A percentile compares a stretch with the other conserved stretches of the same genome.
Evolutionary conservation across 257 asterid species (phyloP).

Genomic region (Solanum arcanum): DNA sequence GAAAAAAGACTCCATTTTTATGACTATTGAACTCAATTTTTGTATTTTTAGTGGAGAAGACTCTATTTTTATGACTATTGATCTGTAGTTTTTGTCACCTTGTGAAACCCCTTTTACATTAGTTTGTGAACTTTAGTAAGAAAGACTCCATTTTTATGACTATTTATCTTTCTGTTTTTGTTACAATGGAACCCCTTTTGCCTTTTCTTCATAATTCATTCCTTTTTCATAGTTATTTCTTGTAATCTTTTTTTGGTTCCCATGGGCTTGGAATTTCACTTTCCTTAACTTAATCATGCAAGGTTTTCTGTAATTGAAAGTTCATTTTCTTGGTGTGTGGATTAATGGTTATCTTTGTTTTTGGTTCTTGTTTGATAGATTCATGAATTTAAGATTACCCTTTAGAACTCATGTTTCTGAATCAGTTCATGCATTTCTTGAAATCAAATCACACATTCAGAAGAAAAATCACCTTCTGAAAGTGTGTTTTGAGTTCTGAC

Average conservation of each 20-base stretch:
- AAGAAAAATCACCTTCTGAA: conserved; percentile 32
- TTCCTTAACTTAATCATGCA: conserved; percentile 1
- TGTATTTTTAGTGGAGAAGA: background rate
- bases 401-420: conserved; percentile 45
- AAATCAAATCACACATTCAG: conserved; percentile 72
- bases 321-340: background rate
- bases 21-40: background rate
- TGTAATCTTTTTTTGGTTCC: background rate
- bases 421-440: conserved; percentile 80
- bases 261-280: background rate
- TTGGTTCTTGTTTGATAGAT: background rate
- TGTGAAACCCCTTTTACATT: background rate
- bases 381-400: conserved; percentile 19
- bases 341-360: background rate
- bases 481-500: conserved; percentile 17
- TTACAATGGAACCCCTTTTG: background rate
- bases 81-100: background rate
- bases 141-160: background rate
- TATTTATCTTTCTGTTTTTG: background rate
- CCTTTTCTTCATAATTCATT: background rate
- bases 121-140: background rate
- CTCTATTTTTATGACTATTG: background rate
- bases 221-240: background rate
- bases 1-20: background rate
- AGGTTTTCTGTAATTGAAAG: background rate